Base-by-base conservation (phyloP, 208 protist genomes). In the Herpetomonas samuelpessoai region DNA sequence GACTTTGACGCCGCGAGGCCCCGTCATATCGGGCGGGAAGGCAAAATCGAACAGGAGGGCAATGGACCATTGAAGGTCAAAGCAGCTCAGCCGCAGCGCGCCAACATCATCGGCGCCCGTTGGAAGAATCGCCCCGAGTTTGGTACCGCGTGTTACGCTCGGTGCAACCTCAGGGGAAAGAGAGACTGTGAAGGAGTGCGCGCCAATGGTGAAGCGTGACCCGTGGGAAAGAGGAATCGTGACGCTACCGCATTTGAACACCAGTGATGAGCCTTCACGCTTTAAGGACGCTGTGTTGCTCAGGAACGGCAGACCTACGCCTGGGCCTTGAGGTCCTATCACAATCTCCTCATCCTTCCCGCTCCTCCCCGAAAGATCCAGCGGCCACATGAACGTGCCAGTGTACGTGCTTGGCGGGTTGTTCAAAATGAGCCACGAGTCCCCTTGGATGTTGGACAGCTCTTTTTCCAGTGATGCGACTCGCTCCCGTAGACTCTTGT, bases 1-100 rank as follows among this genome's bases (percentile, higher is more conserved):
- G 19, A 69, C 61, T 29, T 46, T 16, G 30, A 62, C 57, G 30
- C 46, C 54, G 16, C 53, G 38, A 2, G 47, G 27, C 6, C 65
- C 46, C 39, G 58, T 14, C 35, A 14, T 41, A 14, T 41, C 58
- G 9, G 56, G 57, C 2, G 75, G 80, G 48, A 91, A 83, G 0
- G 67, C 70, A 53, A 91, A 86, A 60, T 83, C 78, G 59, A 88
- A 83, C 22, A 86, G 64, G 28, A 76, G 58, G 2, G 78, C 75
- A 14, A 91, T 31, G 6, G 80, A 65, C 84, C 84, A 91, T 50
- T 91, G 80, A 29, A 88, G 74, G 27, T 77, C 80, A 69, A 81
- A 82, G 65, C 77, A 70, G 45, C 61, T 70, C n/a, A 65, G 61
- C 50, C 73, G 55, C 70, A 85, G 44, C 31, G 76, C 71, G 25